Base-by-base conservation (phyloP, 1,139 yeast genomes). In the Diutina catenulata region DNA sequence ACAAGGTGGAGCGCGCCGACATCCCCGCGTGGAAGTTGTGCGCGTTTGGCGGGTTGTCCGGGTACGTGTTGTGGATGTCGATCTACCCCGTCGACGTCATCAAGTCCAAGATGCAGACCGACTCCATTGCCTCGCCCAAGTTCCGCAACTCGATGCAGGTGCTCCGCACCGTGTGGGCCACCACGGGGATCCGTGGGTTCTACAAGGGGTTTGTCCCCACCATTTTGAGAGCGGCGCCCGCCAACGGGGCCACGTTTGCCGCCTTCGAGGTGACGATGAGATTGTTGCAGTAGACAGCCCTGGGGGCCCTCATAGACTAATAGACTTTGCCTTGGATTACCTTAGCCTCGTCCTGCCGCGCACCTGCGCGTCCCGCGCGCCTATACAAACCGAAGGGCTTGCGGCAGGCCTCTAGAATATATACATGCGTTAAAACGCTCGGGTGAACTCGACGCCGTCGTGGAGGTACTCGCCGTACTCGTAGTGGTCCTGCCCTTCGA, bases 171-270 rank as follows among this genome's bases (percentile, higher is more conserved):
- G 68, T 84, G 16, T 68, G 62, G 55, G 56, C 54, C 36, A 66
- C 65, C 7, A 64, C 67, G 39, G 96, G 96, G 25, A 46, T 76
- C 39, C 66, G 66, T 47, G 94, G 95, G 0, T 83, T 88, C 52
- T 80, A 83, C 59, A 77, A 80, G 57, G 97, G 97, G 1, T 86
- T 87, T 53, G 59, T 78, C 18, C 95, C 97, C 37, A 87, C 97
- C 1, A 76, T 88, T 45, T 64, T 88, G 48, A 79, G 97, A 59
- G 96, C 97, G 39, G 95, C 95, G 2, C 97, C 97, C 3, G 97
- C 94, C 14, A 88, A 88, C 53, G 97, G 95, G 38, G 94, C 94
- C 23, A 88, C 97, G 1, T 88, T 88, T 61, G 83, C 86, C 39
- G 86, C 93, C 9, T 88, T 88, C 53, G 97, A 88, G 59, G 57